phyloP scores from a whole-genome alignment of 2,329 filamentous ascomycete species.

The Xylaria sp. region DNA sequence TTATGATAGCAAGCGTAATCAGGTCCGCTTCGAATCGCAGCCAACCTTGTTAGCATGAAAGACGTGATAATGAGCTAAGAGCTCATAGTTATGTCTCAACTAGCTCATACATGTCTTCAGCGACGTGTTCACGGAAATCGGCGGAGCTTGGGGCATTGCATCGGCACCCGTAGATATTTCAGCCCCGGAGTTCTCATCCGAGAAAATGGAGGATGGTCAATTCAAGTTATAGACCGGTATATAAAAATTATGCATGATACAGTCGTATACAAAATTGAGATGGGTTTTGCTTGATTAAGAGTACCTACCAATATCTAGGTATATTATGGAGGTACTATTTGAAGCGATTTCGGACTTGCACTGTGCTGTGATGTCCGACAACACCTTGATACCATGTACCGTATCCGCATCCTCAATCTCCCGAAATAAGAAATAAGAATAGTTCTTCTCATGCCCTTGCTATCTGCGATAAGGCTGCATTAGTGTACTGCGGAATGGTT shows the following conservation, averaged over 20 bases:
- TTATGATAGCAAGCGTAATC: slow-evolving; percentile 67
- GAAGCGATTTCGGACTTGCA: not conserved
- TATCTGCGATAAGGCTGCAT: not conserved
- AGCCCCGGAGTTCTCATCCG: slow-evolving; percentile 28
- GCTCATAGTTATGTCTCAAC: slow-evolving; percentile 19
- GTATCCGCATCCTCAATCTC: not conserved
- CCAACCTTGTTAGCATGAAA: slow-evolving; percentile 87
- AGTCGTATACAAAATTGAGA: slow-evolving; percentile 26
- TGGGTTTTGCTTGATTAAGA: too few species aligned
- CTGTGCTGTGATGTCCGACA: not conserved
- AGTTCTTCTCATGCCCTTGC: not conserved
- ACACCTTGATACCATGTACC: not conserved
- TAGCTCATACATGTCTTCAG: slow-evolving; percentile 24
- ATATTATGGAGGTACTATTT: too few species aligned
- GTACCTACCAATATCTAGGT: too few species aligned
- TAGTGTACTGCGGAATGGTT: too few species aligned
- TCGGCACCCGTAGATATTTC: slow-evolving; percentile 42
- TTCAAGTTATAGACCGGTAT: too few species aligned
- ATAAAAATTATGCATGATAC: slow-evolving; percentile 35
- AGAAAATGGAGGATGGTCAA: slow-evolving; percentile 19
- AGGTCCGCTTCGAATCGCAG: slow-evolving; percentile 99
- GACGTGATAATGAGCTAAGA: slow-evolving; percentile 76
- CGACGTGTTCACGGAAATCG: slow-evolving; percentile 42
- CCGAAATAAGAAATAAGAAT: not conserved
- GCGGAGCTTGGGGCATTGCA: slow-evolving; percentile 45